Evolutionary conservation across 2,329 filamentous ascomycete species (phyloP).

Genomic region (Zymoseptoria ardabiliae): DNA sequence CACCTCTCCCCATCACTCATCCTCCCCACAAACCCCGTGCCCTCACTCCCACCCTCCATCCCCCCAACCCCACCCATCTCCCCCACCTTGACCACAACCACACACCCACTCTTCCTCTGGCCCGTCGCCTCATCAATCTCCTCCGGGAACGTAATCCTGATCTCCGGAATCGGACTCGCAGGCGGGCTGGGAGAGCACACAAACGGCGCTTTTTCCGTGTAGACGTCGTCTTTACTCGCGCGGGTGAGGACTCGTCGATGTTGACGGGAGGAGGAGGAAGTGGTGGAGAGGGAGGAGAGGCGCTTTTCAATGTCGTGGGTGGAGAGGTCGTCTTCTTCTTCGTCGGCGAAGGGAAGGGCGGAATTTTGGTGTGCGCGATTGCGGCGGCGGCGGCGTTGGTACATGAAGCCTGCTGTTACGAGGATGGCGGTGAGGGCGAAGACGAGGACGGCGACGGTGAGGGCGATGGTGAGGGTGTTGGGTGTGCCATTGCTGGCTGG

Average conservation of each 20-base stretch:
- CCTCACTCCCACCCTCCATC: background rate
- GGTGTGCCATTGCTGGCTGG: background rate
- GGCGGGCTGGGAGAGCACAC: conserved; percentile 71
- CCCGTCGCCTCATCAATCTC: conserved; percentile 74
- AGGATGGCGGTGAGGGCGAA: background rate
- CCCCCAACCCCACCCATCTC: conserved; percentile 55
- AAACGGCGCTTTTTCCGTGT: conserved; percentile 72
- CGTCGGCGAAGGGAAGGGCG: conserved; percentile 52
- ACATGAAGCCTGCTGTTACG: conserved; percentile 39
- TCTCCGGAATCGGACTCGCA: conserved; percentile 77
- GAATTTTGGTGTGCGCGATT: conserved; percentile 39
- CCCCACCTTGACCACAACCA: conserved; percentile 85
- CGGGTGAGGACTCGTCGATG: conserved; percentile 53
- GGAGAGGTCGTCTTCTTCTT: conserved; percentile 40
- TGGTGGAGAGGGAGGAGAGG: conserved; percentile 36
- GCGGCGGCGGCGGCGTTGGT: conserved; percentile 53
- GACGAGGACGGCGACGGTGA: background rate
- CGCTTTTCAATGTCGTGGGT: conserved; percentile 39
- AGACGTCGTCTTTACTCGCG: conserved; percentile 60
- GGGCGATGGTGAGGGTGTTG: background rate
- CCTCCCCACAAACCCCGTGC: background rate
- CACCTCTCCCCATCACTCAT: conserved; percentile 48
- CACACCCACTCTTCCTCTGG: conserved; percentile 72
- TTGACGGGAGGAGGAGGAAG: conserved; percentile 25
- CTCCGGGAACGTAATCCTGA: conserved; percentile 95